These are phyloP conservation scores for Metschnikowia lunata DNA, from an alignment of 805 yeast genomes.

Conservation along the genomic window DNA sequence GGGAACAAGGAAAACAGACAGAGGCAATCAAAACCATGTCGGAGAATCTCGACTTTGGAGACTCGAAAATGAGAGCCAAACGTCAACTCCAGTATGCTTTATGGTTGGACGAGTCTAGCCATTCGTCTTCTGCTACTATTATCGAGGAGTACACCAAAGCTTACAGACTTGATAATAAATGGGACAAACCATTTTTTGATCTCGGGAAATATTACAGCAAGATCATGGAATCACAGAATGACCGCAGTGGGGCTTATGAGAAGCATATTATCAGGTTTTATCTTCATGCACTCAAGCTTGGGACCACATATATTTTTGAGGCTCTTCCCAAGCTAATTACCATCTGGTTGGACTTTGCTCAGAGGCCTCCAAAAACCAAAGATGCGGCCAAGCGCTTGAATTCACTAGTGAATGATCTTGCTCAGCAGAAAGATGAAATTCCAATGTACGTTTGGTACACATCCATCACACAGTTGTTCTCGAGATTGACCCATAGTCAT, in stretches of 20 bases:
- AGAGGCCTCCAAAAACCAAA: conserved; percentile 19
- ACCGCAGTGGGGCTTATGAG: conserved; percentile 49
- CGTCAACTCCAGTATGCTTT: conserved; percentile 75
- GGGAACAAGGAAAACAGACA: conserved; percentile 86
- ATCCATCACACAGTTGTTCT: conserved; percentile 79
- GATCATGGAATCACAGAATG: conserved; percentile 62
- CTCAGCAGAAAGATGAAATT: conserved; percentile 41
- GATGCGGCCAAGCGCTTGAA: conserved; percentile 37
- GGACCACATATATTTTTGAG: conserved; percentile 69
- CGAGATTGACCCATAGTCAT: conserved; percentile 68
- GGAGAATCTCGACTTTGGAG: conserved; percentile 28
- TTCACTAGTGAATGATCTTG: conserved; percentile 47
- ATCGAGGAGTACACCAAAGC: conserved; percentile 64
- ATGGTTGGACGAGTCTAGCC: conserved; percentile 86
- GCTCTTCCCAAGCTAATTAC: conserved; percentile 87
- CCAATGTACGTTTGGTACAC: conserved; percentile 66
- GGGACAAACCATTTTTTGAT: conserved; percentile 79
- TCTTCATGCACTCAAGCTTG: conserved; percentile 54
- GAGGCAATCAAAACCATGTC: conserved; percentile 71
- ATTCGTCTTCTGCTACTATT: conserved; percentile 70
- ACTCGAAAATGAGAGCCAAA: conserved; percentile 25
- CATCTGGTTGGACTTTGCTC: conserved; percentile 80
- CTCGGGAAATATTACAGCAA: conserved; percentile 78
- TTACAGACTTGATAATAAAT: conserved; percentile 46
- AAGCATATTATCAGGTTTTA: conserved; percentile 52